These are phyloP conservation scores for Aspergillus intermedius DNA, from an alignment of 2,329 filamentous ascomycete genomes.

Conservation along the genomic window DNA sequence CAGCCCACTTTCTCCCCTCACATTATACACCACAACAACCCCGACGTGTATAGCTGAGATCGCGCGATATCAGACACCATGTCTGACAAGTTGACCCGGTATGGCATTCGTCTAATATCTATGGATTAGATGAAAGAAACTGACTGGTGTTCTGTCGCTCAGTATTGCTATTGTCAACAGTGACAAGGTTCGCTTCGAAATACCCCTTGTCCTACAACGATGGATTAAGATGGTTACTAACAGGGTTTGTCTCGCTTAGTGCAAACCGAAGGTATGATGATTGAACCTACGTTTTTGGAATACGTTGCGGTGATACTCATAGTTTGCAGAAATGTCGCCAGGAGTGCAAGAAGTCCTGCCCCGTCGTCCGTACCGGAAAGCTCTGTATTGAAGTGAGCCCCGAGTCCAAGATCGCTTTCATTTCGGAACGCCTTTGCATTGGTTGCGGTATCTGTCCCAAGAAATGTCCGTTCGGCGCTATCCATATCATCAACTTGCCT, in stretches of 20 bases:
- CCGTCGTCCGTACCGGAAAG: slow-evolving; percentile 94
- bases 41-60: background rate
- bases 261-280: slow-evolving; percentile 70
- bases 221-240: slow-evolving; percentile 28
- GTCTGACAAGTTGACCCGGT: slow-evolving; percentile 94
- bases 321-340: slow-evolving; percentile 80
- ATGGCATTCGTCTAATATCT: slow-evolving; percentile 31
- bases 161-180: slow-evolving; percentile 98
- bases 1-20: background rate
- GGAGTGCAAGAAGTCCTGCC: slow-evolving; percentile 98
- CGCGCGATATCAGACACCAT: slow-evolving; percentile 47
- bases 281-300: background rate
- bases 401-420: slow-evolving; percentile 91
- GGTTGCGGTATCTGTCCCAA: slow-evolving; percentile 99
- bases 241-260: slow-evolving; percentile 48
- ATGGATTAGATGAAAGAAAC: slow-evolving; percentile 6
- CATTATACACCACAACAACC: too few relatives aligned
- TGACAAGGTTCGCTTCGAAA: slow-evolving; percentile 68
- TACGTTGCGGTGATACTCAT: slow-evolving; percentile 14
- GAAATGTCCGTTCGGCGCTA: slow-evolving; percentile 97
- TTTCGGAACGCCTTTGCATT: slow-evolving; percentile 91
- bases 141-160: slow-evolving; percentile 16
- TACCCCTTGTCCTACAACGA: slow-evolving; percentile 31
- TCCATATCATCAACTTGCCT: slow-evolving; percentile 99
- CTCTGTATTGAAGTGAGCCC: slow-evolving; percentile 90